Evolutionary conservation across 257 asterid species (phyloP), one percentile per base, ranked within the genome.

Genomic region (Orobanche coerulescens): DNA sequence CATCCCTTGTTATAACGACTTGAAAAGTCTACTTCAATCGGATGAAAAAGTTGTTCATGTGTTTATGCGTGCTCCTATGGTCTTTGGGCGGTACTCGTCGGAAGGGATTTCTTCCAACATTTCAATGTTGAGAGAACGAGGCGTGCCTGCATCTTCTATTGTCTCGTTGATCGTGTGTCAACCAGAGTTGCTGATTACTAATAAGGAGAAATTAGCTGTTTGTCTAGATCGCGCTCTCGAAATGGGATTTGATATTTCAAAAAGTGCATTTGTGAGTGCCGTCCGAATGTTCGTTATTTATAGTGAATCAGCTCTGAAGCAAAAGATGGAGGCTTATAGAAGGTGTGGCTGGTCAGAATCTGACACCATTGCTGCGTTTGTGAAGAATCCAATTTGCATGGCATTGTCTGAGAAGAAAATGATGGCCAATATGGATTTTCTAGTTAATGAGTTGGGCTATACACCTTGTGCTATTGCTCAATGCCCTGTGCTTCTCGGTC

Each of bases 351-450:
- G 25, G 53, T 18, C 53, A 13, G 34, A 75, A 15, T 13, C 55
- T 18, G 74, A 75, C 6, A 58, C 66, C 5, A 2, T 0, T 12
- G 18, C 43, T 6, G 80, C 76, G 1, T 71, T 75, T 55, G 4
- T 15, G 11, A 52, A 13, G 28, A 26, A 66, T 19, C 80, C 80
- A 5, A 1, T 6, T 8, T 75, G 76, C 18, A 61, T 67, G 77
- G 39, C 1, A n/a, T 49, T 66, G 22, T 75, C 80, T 0, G 68
- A 71, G 56, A 36, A 66, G 22, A 75, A 75, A 39, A 67, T 75
- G 4, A 51, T 1, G 44, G 56, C 20, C 0, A 51, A 12, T 0
- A 71, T 71, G 76, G 71, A 63, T 20, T 66, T 71, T 58, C 54
- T 61, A 12, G 65, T 67, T 8, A 48, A 56, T 9, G 31, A 61